Evolutionary conservation across 148 eudicot species (phyloP).

Genomic region (Camellia sinensis): DNA sequence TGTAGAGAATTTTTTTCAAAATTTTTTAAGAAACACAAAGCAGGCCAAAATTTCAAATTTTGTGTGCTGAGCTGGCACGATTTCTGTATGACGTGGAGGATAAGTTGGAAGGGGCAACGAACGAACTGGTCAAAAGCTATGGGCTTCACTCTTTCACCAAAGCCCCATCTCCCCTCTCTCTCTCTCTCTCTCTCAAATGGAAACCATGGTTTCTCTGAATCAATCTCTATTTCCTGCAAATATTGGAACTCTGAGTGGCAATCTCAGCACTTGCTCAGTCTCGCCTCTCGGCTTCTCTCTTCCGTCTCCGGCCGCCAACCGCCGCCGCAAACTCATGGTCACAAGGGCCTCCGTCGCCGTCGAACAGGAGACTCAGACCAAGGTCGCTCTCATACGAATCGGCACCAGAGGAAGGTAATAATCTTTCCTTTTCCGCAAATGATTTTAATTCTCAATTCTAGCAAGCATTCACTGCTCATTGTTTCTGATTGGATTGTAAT

Average conservation of each 20-base stretch:
- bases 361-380: slow-evolving; percentile 46
- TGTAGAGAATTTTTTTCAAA: no score
- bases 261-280: slow-evolving; percentile 20
- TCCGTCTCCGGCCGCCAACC: slow-evolving; percentile 30
- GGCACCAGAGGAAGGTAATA: slow-evolving; percentile 93
- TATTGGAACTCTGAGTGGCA: neutral
- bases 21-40: no score
- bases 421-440: neutral
- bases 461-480: neutral
- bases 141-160: neutral
- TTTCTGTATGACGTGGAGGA: slow-evolving; percentile 28
- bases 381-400: slow-evolving; percentile 69
- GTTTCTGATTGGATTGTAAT: neutral
- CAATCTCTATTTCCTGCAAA: slow-evolving; percentile 18
- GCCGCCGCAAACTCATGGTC: slow-evolving; percentile 24
- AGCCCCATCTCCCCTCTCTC: slow-evolving; percentile 5
- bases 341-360: slow-evolving; percentile 61
- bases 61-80: slow-evolving; percentile 16
- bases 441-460: no score
- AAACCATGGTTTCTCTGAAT: slow-evolving; percentile 23
- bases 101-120: slow-evolving; percentile 13
- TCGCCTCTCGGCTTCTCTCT: slow-evolving; percentile 39
- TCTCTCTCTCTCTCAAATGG: slow-evolving; percentile 25
- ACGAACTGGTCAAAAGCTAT: neutral
- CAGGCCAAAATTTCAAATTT: neutral